Evolutionary conservation across 306 rosid genomes (phyloP), one percentile per base, ranked within the genome.

Genomic region (Vigna angularis): DNA sequence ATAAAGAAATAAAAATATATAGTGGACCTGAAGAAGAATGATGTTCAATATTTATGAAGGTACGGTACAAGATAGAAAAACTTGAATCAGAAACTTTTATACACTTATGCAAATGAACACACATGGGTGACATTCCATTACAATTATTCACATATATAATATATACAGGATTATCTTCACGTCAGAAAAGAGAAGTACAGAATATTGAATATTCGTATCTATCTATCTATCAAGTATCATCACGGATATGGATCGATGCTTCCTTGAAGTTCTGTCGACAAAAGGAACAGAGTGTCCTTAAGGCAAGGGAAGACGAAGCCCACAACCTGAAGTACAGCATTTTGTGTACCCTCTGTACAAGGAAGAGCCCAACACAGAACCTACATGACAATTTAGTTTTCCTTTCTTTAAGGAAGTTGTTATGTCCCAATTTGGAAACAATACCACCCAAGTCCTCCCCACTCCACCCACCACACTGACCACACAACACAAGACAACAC

Each of bases 291-390:
- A 17, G 8, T 38, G 50, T 14, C 18, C 66, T 42, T 9, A 9
- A 42, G 49, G 10, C 50, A 64, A 17, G 3, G 22, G 47, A 16
- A 59, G 20, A 62, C 0, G 36, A 11, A 56, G 36, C 50, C 20
- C 47, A 42, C 18, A 49, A 56, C 9, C 9, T 0, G 47, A 63
- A 75, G 61, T 64, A 67, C 76, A 73, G 50, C 77, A 73, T 32
- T 34, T 58, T 74, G 2, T 40, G 75, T 74, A 50, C 30, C 85
- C 55, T 73, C 1, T 30, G 6, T 75, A 42, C 79, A 73, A 85
- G 38, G 52, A 26, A 49, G 36, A 22, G 49, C 69, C 59, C 68
- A 80, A 76, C 0, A 76, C 77, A 80, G 40, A 61, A 65, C 56
- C 74, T 40, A 77, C 61, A 7, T 75, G 73, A 78, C 85, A 55